Conservation (phyloP, 2,329 filamentous ascomycete species). For the Microcyclosporella mali region DNA sequence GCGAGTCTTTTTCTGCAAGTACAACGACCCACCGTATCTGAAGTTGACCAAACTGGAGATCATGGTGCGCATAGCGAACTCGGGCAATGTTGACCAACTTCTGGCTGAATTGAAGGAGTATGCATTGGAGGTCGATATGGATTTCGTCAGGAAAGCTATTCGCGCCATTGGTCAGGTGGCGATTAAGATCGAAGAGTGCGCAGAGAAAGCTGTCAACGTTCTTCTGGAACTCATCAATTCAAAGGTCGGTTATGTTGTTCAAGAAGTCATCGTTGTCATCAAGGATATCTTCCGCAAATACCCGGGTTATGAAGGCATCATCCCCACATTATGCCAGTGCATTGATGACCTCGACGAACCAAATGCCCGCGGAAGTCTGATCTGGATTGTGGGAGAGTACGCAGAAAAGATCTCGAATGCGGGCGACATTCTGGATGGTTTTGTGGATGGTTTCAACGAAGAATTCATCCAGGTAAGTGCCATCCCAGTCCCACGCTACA, state of each 20-base stretch:
- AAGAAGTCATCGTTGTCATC: slow-evolving; percentile 97
- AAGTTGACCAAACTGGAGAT: slow-evolving; percentile 98
- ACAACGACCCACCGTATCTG: slow-evolving; percentile 95
- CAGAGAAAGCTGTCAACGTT: slow-evolving; percentile 91
- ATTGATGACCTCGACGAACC: slow-evolving; percentile 97
- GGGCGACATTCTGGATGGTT: slow-evolving; percentile 84
- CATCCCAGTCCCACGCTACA: neutral
- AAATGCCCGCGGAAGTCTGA: slow-evolving; percentile 79
- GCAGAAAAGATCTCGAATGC: slow-evolving; percentile 99
- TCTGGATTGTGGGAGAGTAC: slow-evolving; percentile 99
- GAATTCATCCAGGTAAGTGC: slow-evolving; percentile 80
- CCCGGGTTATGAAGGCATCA: slow-evolving; percentile 95
- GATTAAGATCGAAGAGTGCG: slow-evolving; percentile 94
- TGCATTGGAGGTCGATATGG: slow-evolving; percentile 97
- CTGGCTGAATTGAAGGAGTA: slow-evolving; percentile 95
- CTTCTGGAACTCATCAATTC: slow-evolving; percentile 90
- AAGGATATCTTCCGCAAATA: slow-evolving; percentile 98
- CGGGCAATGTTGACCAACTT: slow-evolving; percentile 91
- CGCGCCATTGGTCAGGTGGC: slow-evolving; percentile 96
- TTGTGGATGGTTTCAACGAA: slow-evolving; percentile 90
- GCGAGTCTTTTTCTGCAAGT: slow-evolving; percentile 99
- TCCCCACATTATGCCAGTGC: slow-evolving; percentile 89
- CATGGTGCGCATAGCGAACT: slow-evolving; percentile 98
- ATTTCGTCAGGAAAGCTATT: slow-evolving; percentile 89
- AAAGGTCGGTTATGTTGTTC: slow-evolving; percentile 98